Percentiles rank a stretch among this genome's conserved stretches.
These are phyloP conservation scores for Ophiostoma sp. DNA, from an alignment of 2,329 filamentous ascomycete genomes.

Conservation along the genomic window DNA sequence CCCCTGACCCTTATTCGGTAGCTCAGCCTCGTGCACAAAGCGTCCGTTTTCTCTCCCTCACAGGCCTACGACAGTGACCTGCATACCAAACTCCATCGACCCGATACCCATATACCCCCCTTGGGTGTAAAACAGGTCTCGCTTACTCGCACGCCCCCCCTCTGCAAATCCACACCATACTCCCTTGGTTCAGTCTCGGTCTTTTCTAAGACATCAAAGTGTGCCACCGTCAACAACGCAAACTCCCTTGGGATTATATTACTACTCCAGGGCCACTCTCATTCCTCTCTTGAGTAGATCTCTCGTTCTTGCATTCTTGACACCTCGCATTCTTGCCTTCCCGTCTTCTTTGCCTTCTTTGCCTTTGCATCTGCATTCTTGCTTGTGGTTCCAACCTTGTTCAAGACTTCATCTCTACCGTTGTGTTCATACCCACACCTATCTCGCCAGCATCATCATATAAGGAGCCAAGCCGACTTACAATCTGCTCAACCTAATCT, in stretches of 20 bases:
- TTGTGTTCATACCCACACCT: not conserved
- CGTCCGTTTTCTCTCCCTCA: conserved; percentile 13
- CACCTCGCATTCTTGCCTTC: not conserved
- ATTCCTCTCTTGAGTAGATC: conserved; percentile 23
- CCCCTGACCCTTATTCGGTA: not conserved
- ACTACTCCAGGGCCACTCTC: conserved; percentile 24
- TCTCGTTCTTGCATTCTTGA: conserved; percentile 10
- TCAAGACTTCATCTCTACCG: conserved; percentile 8
- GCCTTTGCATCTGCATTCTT: conserved; percentile 12
- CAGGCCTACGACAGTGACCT: conserved; percentile 6
- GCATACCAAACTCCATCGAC: not conserved
- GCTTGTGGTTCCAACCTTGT: conserved; percentile 11
- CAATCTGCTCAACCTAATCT: conserved; percentile 5
- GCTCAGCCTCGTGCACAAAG: conserved; percentile 27
- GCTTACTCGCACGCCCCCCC: not conserved
- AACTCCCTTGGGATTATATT: conserved; percentile 26
- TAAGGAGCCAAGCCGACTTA: conserved; percentile 6
- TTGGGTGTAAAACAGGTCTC: not conserved
- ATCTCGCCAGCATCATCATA: not conserved
- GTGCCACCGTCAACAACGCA: conserved; percentile 24
- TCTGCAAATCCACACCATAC: conserved; percentile 3
- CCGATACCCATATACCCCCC: not conserved
- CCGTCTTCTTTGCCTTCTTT: conserved; percentile 9
- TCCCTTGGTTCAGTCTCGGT: not conserved
- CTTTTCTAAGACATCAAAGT: conserved; percentile 16